A percentile compares a stretch with the other conserved stretches of the same genome.
Evolutionary conservation across 345 rosid genomes (phyloP).

Genomic region (Acer saccharum): DNA sequence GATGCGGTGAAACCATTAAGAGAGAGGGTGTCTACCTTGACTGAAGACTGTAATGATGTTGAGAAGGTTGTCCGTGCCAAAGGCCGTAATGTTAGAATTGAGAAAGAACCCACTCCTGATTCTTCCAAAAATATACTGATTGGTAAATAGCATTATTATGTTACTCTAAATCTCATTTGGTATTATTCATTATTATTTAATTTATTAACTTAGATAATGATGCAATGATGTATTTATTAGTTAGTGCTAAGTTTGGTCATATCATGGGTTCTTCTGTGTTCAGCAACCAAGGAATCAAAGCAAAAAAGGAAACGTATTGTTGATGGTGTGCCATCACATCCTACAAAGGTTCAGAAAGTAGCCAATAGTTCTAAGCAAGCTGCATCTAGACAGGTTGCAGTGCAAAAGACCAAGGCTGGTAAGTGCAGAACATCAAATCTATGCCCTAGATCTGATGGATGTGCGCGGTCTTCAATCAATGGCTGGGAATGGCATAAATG

Average conservation of each 20-base stretch:
- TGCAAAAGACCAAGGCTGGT: slow-evolving; percentile 30
- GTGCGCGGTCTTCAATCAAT: slow-evolving; percentile 89
- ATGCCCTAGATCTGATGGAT: slow-evolving; percentile 77
- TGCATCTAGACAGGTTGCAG: slow-evolving; percentile 31
- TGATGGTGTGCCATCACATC: slow-evolving; percentile 31
- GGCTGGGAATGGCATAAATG: slow-evolving; percentile 97
- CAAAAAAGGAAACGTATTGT: slow-evolving; percentile 49
- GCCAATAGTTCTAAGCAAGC: slow-evolving; percentile 38
- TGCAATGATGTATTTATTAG: background rate
- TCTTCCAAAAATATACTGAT: slow-evolving; percentile 39
- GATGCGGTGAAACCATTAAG: slow-evolving; percentile 30
- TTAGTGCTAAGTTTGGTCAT: background rate
- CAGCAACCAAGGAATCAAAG: slow-evolving; percentile 49
- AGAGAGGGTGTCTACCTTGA: slow-evolving; percentile 34
- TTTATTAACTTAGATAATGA: slow-evolving; percentile 5
- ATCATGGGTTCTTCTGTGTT: slow-evolving; percentile 16
- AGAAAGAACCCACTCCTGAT: slow-evolving; percentile 31
- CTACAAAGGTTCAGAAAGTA: slow-evolving; percentile 44
- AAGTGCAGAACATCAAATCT: slow-evolving; percentile 42
- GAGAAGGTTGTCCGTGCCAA: slow-evolving; percentile 29
- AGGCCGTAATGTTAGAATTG: slow-evolving; percentile 32
- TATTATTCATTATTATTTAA: background rate
- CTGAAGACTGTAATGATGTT: slow-evolving; percentile 24
- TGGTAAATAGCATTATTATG: slow-evolving; percentile 28
- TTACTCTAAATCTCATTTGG: background rate